Evolutionary conservation across 805 yeast species (phyloP).

Genomic region (Peterozyma toletana): DNA sequence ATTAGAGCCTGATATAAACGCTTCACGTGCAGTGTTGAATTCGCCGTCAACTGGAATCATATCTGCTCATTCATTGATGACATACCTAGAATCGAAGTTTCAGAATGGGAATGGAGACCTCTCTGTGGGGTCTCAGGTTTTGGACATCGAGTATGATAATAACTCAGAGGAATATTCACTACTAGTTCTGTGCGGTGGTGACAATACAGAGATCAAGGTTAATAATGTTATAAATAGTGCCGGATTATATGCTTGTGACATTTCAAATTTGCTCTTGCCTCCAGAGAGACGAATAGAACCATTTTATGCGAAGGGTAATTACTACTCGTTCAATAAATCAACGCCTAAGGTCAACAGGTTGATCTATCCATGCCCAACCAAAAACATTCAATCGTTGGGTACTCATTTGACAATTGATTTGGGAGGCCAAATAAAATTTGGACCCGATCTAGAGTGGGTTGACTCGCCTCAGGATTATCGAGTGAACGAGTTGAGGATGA

Average conservation of each 20-base stretch:
- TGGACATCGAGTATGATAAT: slow-evolving; percentile 24
- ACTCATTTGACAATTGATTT: slow-evolving; percentile 82
- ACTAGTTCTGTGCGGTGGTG: slow-evolving; percentile 18
- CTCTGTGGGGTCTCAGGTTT: slow-evolving; percentile 55
- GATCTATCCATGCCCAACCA: slow-evolving; percentile 77
- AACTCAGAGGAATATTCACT: slow-evolving; percentile 20
- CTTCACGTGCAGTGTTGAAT: slow-evolving; percentile 50
- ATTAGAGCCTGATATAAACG: slow-evolving; percentile 63
- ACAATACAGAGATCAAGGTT: slow-evolving; percentile 34
- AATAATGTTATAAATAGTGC: slow-evolving; percentile 69
- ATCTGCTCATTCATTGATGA: slow-evolving; percentile 72
- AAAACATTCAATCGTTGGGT: slow-evolving; percentile 69
- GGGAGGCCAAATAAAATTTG: slow-evolving; percentile 74
- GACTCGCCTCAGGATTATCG: slow-evolving; percentile 37
- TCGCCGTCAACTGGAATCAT: slow-evolving; percentile 85
- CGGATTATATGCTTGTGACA: slow-evolving; percentile 67
- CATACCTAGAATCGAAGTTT: slow-evolving; percentile 44
- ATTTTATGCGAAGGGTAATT: slow-evolving; percentile 80
- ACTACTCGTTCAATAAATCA: slow-evolving; percentile 49
- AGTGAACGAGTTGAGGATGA: slow-evolving; percentile 41
- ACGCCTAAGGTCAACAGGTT: slow-evolving; percentile 45
- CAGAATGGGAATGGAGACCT: slow-evolving; percentile 51
- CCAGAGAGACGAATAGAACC: slow-evolving; percentile 46
- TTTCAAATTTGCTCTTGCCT: slow-evolving; percentile 69
- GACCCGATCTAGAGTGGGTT: slow-evolving; percentile 87